Conservation (phyloP, 192 early-diverging fungal species). For the Obelidium mucronatum region DNA sequence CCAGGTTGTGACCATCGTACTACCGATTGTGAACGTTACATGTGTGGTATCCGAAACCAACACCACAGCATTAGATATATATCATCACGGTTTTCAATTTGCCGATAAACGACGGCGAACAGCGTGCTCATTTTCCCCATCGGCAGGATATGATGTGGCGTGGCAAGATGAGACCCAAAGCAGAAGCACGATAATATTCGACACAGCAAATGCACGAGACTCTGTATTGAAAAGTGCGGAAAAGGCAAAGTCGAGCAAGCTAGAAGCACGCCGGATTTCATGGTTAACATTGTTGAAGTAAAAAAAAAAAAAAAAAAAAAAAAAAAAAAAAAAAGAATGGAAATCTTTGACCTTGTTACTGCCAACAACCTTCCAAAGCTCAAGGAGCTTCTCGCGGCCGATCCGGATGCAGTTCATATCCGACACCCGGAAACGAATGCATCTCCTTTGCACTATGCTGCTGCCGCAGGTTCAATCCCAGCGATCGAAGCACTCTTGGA, state of each 20-base stretch:
- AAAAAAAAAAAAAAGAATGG: slow-evolving; percentile 1
- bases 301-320: background rate
- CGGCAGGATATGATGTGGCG: slow-evolving; percentile 13
- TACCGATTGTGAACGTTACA: too few species aligned
- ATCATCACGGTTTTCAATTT: background rate
- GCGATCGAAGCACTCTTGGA: slow-evolving; percentile 33
- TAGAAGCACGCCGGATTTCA: background rate
- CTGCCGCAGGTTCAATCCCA: slow-evolving; percentile 28
- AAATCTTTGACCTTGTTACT: background rate
- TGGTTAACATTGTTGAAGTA: slow-evolving; percentile 14
- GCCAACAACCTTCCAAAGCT: background rate
- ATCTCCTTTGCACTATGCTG: slow-evolving; percentile 34
- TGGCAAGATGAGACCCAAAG: slow-evolving; percentile 24
- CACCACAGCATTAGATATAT: background rate
- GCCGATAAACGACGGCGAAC: background rate
- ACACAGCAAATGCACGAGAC: background rate
- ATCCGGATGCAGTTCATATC: slow-evolving; percentile 4
- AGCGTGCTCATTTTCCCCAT: background rate
- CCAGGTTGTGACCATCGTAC: too few species aligned
- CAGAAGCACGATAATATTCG: too few species aligned
- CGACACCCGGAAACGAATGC: slow-evolving; percentile 13
- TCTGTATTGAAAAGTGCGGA: background rate
- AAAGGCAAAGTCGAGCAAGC: background rate
- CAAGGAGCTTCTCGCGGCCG: background rate
- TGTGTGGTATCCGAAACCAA: background rate